Base-by-base conservation (phyloP, 2,329 filamentous ascomycete genomes). In the Colletotrichum abscissum region DNA sequence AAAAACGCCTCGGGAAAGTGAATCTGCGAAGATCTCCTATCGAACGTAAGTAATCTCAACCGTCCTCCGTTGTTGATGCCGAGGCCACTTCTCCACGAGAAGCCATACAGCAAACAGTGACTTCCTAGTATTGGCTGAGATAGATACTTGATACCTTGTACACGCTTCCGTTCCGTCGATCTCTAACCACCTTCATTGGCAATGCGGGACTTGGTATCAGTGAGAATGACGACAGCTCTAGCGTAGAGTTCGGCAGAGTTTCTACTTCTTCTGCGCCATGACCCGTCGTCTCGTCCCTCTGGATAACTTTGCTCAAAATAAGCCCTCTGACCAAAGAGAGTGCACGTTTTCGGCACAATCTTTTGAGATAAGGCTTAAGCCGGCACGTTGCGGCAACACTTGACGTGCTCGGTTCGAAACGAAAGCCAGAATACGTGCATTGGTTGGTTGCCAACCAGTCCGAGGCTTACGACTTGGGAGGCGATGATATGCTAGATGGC, bases 161-260 rank as follows among this genome's bases (percentile, higher is more conserved):
- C 8, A 22, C 19, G 42, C 19, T 49, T 49, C 19, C 42, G 6
- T 49, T 22, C 7, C 11, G 1, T 12, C 33, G 33, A 35, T 49
- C 8, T 49, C 19, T n/a, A 9, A 49, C 7, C 19, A 49, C 19
- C 42, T 49, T 49, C 8, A 49, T 49, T 11, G 19, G 19, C 42
- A 49, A 1, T 11, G 19, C 19, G 42, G 19, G 42, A 49, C 19
- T 49, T 22, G 42, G 4, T 49, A 22, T 8, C 3, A 49, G 42
- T 22, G 42, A 49, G 42, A 49, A n/a, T 19, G 26, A 62, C 24
- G 30, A 49, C 35, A 42, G 58, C 42, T 42, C 24, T 30, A 28
- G 55, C 28, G 16, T 12, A 30, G 24, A 56, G 60, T 70, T 71
- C 26, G 30, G 67, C 71, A 73, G 56, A 73, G 70, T 73, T 73